Percentiles rank a stretch among this genome's conserved stretches.
Conservation (phyloP, 768 basidiomycete genomes). For the Lanmaoa pseudosensibilis region DNA sequence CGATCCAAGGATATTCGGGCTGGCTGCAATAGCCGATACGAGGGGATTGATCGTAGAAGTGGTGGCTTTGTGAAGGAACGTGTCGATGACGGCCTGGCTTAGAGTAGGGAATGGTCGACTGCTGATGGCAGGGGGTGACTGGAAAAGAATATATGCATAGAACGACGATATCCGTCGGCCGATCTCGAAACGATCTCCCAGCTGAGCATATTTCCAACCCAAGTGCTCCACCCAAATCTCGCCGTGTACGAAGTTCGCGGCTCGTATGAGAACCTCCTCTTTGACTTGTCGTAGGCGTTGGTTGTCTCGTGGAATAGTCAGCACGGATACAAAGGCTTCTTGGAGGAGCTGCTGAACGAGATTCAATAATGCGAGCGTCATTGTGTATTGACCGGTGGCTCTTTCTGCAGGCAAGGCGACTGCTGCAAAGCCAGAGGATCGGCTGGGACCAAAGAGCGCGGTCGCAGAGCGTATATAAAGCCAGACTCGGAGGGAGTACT, state of each 20-base stretch:
- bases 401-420: conserved; percentile 70
- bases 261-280: conserved; percentile 80
- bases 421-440: conserved; percentile 54
- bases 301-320: conserved; percentile 51
- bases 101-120: conserved; percentile 60
- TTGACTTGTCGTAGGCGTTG: conserved; percentile 69
- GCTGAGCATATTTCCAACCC: conserved; percentile 81
- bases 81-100: conserved; percentile 65
- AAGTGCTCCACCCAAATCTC: conserved; percentile 88
- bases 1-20: conserved; percentile 54
- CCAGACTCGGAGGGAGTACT: conserved; percentile 84
- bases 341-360: conserved; percentile 75
- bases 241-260: conserved; percentile 73
- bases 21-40: conserved; percentile 65
- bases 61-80: conserved; percentile 71
- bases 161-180: conserved; percentile 64
- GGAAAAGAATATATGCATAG: conserved; percentile 64
- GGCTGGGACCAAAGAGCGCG: conserved; percentile 70
- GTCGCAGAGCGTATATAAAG: conserved; percentile 79
- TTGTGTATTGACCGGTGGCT: conserved; percentile 72
- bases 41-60: conserved; percentile 81
- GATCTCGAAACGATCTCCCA: conserved; percentile 84
- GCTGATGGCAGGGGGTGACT: conserved; percentile 53
- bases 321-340: conserved; percentile 61
- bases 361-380: conserved; percentile 76